Evolutionary conservation across 1,284 basidiomycete genomes (phyloP), one percentile per base, ranked within the genome.

Genomic region (Trichosporon ovoides): DNA sequence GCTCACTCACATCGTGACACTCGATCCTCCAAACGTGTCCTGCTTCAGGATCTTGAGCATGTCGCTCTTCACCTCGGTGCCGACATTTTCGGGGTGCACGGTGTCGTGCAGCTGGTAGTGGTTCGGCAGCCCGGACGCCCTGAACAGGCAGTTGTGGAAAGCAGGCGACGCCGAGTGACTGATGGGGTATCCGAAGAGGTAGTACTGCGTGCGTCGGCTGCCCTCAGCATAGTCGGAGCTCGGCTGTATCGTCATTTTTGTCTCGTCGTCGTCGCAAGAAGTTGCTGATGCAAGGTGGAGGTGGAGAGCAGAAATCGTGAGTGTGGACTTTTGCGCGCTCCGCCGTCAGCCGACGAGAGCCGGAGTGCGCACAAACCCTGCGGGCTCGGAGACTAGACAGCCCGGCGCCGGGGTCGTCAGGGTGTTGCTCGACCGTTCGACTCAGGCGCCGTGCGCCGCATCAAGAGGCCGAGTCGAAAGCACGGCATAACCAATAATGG

Each of bases 161-260:
- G 86, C 85, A 0, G 93, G 94, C 1, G 90, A 92, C 81, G 90
- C 87, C 2, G 90, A 93, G 66, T 91, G 85, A 0, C 82, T 77
- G 69, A 96, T 91, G 2, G 92, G 93, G 10, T 80, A 86, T 11
- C 93, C 93, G 66, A 96, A 88, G 53, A 97, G 81, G 78, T 84
- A 89, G 79, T 89, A 92, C 38, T 80, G 79, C 60, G 82, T 83
- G 9, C 52, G 61, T 9, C 38, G 52, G 43, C 24, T 24, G 43
- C 43, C 43, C 43, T 46, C 43, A 14, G 22, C 37, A n/a, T 18
- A 6, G 20, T 6, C 40, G 22, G 4, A 16, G 22, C 9, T 4
- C 14, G 22, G 43, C 22, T 7, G 43, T 28, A 46, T 28, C 43
- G 43, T 46, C 43, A 46, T 46, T 20, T 13, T 22, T 13, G 6